Base-by-base conservation (phyloP, 163 green algal genomes). In the Scenedesmus sp. region DNA sequence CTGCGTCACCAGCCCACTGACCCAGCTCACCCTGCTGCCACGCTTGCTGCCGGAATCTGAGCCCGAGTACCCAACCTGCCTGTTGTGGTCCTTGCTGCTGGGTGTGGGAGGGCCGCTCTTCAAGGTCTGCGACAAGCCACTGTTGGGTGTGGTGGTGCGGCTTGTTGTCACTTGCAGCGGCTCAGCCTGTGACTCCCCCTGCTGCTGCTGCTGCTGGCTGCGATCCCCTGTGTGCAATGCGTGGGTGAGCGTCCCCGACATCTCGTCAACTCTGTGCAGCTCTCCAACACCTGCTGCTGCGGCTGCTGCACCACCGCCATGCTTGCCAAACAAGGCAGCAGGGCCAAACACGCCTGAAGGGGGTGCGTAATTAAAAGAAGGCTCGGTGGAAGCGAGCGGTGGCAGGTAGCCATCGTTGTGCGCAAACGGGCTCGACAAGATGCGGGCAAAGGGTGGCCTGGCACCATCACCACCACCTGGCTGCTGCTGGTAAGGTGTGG, bases 141-240 rank as follows among this genome's bases (percentile, higher is more conserved):
- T 72, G 37, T 70, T 85, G 22, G 43, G 43, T 9, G 80, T 85
- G 2, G 6, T 70, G 44, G 80, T 70, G 80, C 80, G 44, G 24
- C 24, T 85, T 7, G 80, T 44, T 43, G 80, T 7, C 3, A 85
- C 40, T 30, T 72, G n/a, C 20, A 83, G 18, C 1, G 76, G 2
- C 40, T 30, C 37, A 35, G 37, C 18, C 10, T 33, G 20, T 22
- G 59, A 61, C 59, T 33, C 15, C 40, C 56, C 37, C 44, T 85
- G 44, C 80, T 85, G 80, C 80, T 73, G 81, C 81, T 76, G 81
- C 81, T 76, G 81, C 81, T 73, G 49, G 80, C 44, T n/a, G 42
- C 26, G 5, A n/a, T 61, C 16, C 20, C 20, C 24, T 42, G 16
- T 56, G 40, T 3, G 30, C 18, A 84, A n/a, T 33, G 78, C 59